Conservation (phyloP, 768 basidiomycete genomes). For the Ramaria rubella region DNA sequence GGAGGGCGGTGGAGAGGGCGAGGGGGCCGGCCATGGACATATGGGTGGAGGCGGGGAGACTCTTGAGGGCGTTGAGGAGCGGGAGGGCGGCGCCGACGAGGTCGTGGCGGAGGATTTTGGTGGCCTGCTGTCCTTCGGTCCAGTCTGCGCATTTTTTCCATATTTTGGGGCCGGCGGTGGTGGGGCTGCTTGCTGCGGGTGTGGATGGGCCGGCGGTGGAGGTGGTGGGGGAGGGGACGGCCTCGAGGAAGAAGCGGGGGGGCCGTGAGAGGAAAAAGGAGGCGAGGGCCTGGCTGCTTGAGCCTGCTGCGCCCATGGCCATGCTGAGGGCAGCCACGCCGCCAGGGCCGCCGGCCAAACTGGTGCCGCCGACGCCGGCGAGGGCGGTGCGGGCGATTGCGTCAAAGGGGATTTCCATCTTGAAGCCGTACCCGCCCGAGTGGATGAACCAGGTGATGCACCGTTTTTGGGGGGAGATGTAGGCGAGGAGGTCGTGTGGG, state of each 20-base stretch:
- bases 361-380: too few relatives aligned
- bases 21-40: constrained; percentile 20
- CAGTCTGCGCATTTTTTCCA: constrained; percentile 71
- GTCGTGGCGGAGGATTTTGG: constrained; percentile 54
- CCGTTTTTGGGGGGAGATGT: constrained; percentile 59
- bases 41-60: constrained; percentile 27
- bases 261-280: constrained; percentile 60
- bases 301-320: too few relatives aligned
- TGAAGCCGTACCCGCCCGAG: constrained; percentile 66
- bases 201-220: too few relatives aligned
- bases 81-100: constrained; percentile 59
- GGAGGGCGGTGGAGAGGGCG: constrained; percentile 22
- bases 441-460: constrained; percentile 76
- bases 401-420: constrained; percentile 77
- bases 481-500: constrained; percentile 67
- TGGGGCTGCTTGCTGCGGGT: constrained; percentile 15
- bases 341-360: too few relatives aligned
- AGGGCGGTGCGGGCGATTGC: constrained; percentile 54
- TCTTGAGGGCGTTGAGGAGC: constrained; percentile 46
- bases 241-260: constrained; percentile 65
- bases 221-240: constrained; percentile 24
- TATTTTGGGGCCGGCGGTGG: too few relatives aligned
- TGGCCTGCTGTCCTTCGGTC: constrained; percentile 70
- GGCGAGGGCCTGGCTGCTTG: constrained; percentile 51
- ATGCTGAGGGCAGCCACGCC: too few relatives aligned